phyloP scores from a whole-genome alignment of 179 eudicot genomes.

The Patellifolia procumbens region DNA sequence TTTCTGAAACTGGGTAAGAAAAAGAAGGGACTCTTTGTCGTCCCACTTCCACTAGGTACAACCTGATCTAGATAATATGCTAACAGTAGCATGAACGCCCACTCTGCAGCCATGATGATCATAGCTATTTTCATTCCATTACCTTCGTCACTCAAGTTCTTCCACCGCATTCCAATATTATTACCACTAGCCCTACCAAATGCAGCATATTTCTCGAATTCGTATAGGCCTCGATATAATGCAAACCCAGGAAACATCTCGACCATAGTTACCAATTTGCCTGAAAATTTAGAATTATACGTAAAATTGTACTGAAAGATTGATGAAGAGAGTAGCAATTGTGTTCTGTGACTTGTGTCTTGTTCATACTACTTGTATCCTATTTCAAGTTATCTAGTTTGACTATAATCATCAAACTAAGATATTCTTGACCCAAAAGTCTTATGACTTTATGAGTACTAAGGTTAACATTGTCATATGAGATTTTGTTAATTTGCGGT shows the following conservation, averaged over 20 bases:
- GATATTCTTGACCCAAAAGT: too few species aligned
- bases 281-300: constrained; percentile 30
- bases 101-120: constrained; percentile 61
- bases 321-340: neutral
- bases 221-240: constrained; percentile 62
- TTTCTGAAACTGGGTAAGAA: constrained; percentile 42
- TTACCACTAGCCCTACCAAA: constrained; percentile 43
- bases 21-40: constrained; percentile 42
- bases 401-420: too few species aligned
- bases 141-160: constrained; percentile 44
- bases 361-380: too few species aligned
- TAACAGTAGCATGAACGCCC: constrained; percentile 52
- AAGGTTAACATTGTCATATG: too few species aligned
- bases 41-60: constrained; percentile 57
- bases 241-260: constrained; percentile 75
- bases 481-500: too few species aligned
- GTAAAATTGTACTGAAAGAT: neutral
- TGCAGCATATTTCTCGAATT: constrained; percentile 52
- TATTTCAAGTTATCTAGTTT: too few species aligned
- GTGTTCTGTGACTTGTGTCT: too few species aligned
- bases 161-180: constrained; percentile 62
- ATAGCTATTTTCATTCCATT: constrained; percentile 65
- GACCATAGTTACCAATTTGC: constrained; percentile 50
- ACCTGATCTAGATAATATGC: constrained; percentile 65
- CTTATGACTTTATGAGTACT: too few species aligned